Base-by-base conservation (phyloP, 257 asterid genomes). In the Ballota nigra region DNA sequence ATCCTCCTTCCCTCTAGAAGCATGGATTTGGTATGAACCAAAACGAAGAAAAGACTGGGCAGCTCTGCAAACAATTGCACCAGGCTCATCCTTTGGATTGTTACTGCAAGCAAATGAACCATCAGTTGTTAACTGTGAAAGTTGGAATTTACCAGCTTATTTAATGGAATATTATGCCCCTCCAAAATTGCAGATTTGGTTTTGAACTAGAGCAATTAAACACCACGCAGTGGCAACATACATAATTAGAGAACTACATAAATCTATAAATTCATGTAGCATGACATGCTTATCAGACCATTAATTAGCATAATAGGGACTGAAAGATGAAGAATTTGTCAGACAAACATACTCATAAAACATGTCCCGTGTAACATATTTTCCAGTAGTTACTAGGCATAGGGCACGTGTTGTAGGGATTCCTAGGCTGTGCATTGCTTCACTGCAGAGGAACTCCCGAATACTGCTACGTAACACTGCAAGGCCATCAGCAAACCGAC, bases 401-500 rank as follows among this genome's bases (percentile, higher is more conserved):
- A 95, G 85, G 0, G 96, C 99, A 63, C 99, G 97, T 3, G 99
- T 95, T 19, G 99, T 92, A 20, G 99, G 97, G 75, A 95, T 88
- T 76, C 99, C 99, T 49, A 95, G 88, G 73, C 83, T 78, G 82
- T 92, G 97, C 95, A 95, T 89, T 58, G 99, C 99, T 85, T 95
- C 99, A 58, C 99, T 92, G 82, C 99, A 95, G 51, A 95, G 96
- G 75, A 95, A 95, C 70, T 95, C 99, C 56, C 99, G 78, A 79
- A 95, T 86, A 69, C 99, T 95, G 74, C 99, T 95, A 38, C 99
- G 89, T 72, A 95, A 74, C 9, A 95, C 99, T 29, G 99, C 99
- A 67, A 92, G 98, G 51, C 99, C 99, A 82, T 95, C 99, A 16
- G 99, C 99, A 87, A 95, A 95, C 75, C 99, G 88, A 79, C 99